Evolutionary conservation across 1,284 basidiomycete genomes (phyloP), one percentile per base, ranked within the genome.

Genomic region (Golubevia pallescens): DNA sequence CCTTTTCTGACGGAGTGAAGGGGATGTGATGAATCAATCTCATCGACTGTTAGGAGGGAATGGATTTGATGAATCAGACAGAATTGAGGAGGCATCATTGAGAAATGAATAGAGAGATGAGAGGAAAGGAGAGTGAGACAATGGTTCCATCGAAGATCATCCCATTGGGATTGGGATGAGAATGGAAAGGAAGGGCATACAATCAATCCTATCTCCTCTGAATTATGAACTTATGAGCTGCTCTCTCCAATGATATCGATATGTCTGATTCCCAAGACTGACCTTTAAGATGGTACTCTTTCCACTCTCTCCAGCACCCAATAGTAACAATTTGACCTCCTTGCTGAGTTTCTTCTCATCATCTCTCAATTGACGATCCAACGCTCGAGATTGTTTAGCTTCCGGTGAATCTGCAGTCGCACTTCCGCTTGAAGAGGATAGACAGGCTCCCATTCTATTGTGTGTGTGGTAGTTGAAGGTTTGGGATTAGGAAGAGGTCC

Each of bases 251-350:
- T 28, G 28, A 28, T 28, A 28, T 28, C 28, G 28, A 28, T 28
- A 28, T 28, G 2, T 28, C 28, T 28, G n/a, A n/a, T n/a, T n/a
- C n/a, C n/a, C n/a, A n/a, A 24, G n/a, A 74, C 87, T 53, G 65
- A 92, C 92, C 88, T 94, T 94, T 83, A 95, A 89, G 74, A 95
- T 89, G 3, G 95, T 97, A 10, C 93, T 94, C 87, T 97, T 97
- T 56, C 95, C 95, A 34, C 92, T 93, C 82, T 96, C 95, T 48
- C 95, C 95, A 55, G 95, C 95, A 48, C 95, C 95, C 32, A 97
- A 89, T 23, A 97, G 88, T 62, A 97, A 88, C 61, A 68, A 63
- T 74, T 61, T 76, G 63, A 82, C 72, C 65, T 80, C 76, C 14
- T 63, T 66, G 1, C 66, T 59, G 23, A 77, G 61, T 2, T 58